Evolutionary conservation across 768 basidiomycete genomes (phyloP).

Genomic region (Hygrocybe punicea): DNA sequence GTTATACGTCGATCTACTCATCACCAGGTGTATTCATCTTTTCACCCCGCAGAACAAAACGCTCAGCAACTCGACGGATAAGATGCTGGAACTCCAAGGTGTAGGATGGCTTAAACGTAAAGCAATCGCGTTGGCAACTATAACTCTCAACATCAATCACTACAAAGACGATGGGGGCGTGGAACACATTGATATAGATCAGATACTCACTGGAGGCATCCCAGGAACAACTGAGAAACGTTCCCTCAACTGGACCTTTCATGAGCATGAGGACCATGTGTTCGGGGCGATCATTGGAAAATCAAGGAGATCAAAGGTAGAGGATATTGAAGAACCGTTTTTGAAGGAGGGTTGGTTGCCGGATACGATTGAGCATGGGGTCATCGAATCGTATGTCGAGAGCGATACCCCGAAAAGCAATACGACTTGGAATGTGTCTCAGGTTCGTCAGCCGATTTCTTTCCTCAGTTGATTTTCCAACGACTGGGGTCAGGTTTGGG

Average conservation of each 20-base stretch:
- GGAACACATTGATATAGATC: conserved; percentile 67
- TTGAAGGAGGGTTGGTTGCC: conserved; percentile 42
- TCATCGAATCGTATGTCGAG: conserved; percentile 47
- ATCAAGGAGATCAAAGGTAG: conserved; percentile 48
- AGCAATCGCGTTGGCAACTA: conserved; percentile 51
- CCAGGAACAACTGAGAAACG: conserved; percentile 55
- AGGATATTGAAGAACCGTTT: conserved; percentile 45
- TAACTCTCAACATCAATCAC: conserved; percentile 64
- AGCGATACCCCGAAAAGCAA: conserved; percentile 64
- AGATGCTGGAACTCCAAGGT: conserved; percentile 67
- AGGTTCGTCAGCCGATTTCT: conserved; percentile 40
- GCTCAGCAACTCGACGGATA: conserved; percentile 59
- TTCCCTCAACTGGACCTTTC: conserved; percentile 53
- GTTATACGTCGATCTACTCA: neutral
- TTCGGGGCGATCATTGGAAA: conserved; percentile 60
- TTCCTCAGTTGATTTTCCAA: neutral
- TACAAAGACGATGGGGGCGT: conserved; percentile 54
- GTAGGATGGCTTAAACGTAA: conserved; percentile 69
- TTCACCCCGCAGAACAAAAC: conserved; percentile 57
- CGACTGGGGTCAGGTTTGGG: conserved; percentile 48
- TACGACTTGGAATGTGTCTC: conserved; percentile 57
- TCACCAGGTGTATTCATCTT: neutral
- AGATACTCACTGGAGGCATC: conserved; percentile 62
- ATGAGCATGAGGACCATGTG: conserved; percentile 51
- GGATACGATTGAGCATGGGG: conserved; percentile 41